Percentiles rank a stretch among this genome's conserved stretches.
phyloP scores from a whole-genome alignment of 768 basidiomycete genomes.

The Suillus fuscotomentosus region DNA sequence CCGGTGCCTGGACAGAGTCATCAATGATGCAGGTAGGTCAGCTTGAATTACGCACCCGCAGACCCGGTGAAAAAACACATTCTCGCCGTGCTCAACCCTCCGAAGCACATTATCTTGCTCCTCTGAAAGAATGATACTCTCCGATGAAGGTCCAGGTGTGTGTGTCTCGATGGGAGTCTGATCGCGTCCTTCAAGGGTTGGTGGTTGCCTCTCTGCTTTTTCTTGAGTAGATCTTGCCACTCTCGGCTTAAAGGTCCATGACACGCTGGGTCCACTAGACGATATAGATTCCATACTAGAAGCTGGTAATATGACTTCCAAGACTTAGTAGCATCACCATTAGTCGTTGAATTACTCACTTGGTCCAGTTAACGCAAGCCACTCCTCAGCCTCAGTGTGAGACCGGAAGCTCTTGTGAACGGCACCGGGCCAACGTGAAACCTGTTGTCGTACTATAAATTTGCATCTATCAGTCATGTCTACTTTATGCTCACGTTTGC shows the following conservation, averaged over 20 bases:
- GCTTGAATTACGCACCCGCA: slow-evolving; percentile 50
- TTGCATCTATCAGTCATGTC: background rate
- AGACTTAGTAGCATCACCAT: background rate
- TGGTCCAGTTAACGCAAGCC: slow-evolving; percentile 32
- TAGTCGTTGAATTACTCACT: slow-evolving; percentile 13
- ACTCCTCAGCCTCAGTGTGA: slow-evolving; percentile 45
- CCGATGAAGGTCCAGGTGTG: slow-evolving; percentile 2
- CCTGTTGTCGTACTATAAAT: slow-evolving; percentile 32
- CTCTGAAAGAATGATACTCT: slow-evolving; percentile 41
- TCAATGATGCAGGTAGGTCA: slow-evolving; percentile 5
- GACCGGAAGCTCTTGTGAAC: slow-evolving; percentile 53
- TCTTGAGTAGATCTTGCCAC: background rate
- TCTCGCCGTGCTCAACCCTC: slow-evolving; percentile 57
- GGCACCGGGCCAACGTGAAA: slow-evolving; percentile 51
- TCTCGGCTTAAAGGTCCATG: background rate
- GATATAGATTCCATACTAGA: background rate
- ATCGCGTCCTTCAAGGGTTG: background rate
- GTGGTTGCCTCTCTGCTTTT: background rate
- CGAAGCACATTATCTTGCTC: slow-evolving; percentile 52
- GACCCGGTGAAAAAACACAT: slow-evolving; percentile 86
- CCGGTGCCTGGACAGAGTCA: slow-evolving; percentile 55
- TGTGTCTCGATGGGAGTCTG: background rate
- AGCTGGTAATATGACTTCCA: background rate
- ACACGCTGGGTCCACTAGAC: background rate
- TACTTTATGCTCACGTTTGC: slow-evolving; percentile 34